Percentiles rank a stretch among this genome's conserved stretches.
These are phyloP conservation scores for Chaetomium fimeti DNA, from an alignment of 495 filamentous ascomycete genomes.

Conservation along the genomic window DNA sequence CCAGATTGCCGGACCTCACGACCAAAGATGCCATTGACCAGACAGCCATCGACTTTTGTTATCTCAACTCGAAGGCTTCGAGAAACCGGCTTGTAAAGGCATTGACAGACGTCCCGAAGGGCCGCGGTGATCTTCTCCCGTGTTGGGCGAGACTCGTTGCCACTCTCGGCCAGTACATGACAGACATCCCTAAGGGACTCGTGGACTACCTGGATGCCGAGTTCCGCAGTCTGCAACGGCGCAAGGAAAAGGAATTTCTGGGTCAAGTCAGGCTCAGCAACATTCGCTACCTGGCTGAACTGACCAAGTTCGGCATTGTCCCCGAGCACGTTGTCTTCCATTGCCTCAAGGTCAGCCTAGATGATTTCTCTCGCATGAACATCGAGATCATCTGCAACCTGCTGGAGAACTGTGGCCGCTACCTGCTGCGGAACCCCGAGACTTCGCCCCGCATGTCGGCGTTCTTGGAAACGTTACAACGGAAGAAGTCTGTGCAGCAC, in stretches of 20 bases:
- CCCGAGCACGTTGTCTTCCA: constrained; percentile 99
- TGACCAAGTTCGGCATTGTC: constrained; percentile 97
- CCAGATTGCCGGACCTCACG: constrained; percentile 83
- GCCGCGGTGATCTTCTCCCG: constrained; percentile 87
- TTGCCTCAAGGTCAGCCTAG: constrained; percentile 93
- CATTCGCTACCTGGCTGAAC: constrained; percentile 91
- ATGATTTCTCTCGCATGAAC: constrained; percentile 97
- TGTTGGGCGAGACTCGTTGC: constrained; percentile 89
- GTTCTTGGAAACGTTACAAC: constrained; percentile 89
- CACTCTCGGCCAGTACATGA: constrained; percentile 89
- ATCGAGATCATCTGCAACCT: constrained; percentile 97
- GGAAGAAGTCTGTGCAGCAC: constrained; percentile 94
- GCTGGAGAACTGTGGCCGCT: constrained; percentile 96
- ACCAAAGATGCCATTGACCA: constrained; percentile 90
- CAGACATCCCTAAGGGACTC: constrained; percentile 86
- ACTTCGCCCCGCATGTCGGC: constrained; percentile 88
- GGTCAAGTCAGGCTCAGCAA: constrained; percentile 93
- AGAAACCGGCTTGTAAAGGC: constrained; percentile 91
- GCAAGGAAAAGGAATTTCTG: constrained; percentile 96
- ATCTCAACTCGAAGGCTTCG: constrained; percentile 97
- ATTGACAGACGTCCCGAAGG: constrained; percentile 90
- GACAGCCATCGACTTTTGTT: constrained; percentile 92
- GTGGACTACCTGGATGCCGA: constrained; percentile 94
- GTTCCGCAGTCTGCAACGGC: constrained; percentile 94
- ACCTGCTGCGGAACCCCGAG: constrained; percentile 89